Conservation (phyloP, 495 filamentous ascomycete species). For the Penicillium robsamsonii region DNA sequence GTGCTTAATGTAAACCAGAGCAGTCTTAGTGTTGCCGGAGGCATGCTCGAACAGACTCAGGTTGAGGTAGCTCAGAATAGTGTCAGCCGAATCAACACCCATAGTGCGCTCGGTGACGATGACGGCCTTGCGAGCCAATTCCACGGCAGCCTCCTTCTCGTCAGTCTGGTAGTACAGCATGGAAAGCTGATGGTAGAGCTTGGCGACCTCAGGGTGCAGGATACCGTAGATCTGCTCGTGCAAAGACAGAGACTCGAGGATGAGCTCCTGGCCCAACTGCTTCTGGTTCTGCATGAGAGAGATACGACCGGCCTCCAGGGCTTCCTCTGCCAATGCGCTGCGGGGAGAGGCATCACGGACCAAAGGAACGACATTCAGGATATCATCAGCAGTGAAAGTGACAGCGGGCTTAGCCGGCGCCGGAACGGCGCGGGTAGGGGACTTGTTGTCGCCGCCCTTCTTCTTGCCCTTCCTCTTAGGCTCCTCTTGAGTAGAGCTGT, state of each 20-base stretch:
- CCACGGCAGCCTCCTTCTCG: conserved; percentile 91
- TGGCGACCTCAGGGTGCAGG: conserved; percentile 92
- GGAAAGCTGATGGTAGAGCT: conserved; percentile 90
- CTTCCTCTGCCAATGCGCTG: conserved; percentile 90
- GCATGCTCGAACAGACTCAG: conserved; percentile 93
- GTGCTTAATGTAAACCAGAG: conserved; percentile 83
- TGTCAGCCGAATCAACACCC: conserved; percentile 91
- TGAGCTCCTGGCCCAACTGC: conserved; percentile 91
- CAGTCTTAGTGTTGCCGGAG: conserved; percentile 78
- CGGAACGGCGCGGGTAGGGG: conserved; percentile 47
- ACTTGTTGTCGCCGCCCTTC: conserved; percentile 52
- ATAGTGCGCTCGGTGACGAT: conserved; percentile 94
- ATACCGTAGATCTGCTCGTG: conserved; percentile 99
- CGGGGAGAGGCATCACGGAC: conserved; percentile 90
- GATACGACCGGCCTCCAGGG: conserved; percentile 90
- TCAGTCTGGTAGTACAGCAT: conserved; percentile 95
- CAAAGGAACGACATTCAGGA: conserved; percentile 86
- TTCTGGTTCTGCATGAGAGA: conserved; percentile 92
- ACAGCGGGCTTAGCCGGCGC: conserved; percentile 40
- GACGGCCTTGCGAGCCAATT: conserved; percentile 92
- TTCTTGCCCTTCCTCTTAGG: conserved; percentile 79
- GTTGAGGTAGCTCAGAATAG: conserved; percentile 92
- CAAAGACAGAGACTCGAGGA: conserved; percentile 90
- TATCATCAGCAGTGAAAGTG: conserved; percentile 76
- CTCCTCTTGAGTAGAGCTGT: conserved; percentile 40